A percentile compares a stretch with the other conserved stretches of the same genome.
Evolutionary conservation across 2,329 filamentous ascomycete species (phyloP).

Genomic region (Penicillium hordei): DNA sequence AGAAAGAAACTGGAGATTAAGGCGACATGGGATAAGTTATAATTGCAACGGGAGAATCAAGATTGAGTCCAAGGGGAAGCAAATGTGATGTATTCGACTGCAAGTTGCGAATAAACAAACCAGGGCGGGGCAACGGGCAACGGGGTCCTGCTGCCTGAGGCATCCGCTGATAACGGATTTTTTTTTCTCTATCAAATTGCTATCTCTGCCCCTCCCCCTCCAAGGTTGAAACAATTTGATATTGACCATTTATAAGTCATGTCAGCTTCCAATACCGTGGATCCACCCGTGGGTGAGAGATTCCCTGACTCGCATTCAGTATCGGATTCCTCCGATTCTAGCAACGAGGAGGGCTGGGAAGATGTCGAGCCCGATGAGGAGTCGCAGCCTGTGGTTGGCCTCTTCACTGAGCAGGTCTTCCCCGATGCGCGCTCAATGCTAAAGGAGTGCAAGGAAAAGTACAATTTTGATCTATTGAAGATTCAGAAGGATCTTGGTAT

Average conservation of each 20-base stretch:
- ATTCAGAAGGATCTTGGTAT: constrained; percentile 54
- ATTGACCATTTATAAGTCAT: constrained; percentile 18
- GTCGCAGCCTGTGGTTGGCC: constrained; percentile 63
- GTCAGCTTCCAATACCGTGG: constrained; percentile 30
- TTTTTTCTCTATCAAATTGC: constrained; percentile 21
- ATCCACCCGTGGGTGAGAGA: constrained; percentile 24
- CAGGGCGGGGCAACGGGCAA: constrained; percentile 26
- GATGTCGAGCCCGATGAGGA: constrained; percentile 64
- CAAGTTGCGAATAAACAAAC: constrained; percentile 27
- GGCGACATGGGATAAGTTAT: constrained; percentile 1
- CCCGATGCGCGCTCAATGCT: constrained; percentile 65
- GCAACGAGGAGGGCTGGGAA: constrained; percentile 56
- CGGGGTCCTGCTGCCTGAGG: constrained; percentile 18
- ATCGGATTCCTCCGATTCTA: constrained; percentile 48
- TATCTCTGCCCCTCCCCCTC: constrained; percentile 25
- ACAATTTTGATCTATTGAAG: constrained; percentile 66
- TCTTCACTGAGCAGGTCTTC: constrained; percentile 68
- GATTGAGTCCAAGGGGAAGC: background rate
- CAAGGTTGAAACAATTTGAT: background rate
- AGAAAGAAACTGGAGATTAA: constrained; percentile 14
- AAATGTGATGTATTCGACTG: constrained; percentile 17
- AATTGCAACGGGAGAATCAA: background rate
- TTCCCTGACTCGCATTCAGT: constrained; percentile 28
- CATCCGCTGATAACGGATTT: constrained; percentile 25
- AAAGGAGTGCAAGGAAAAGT: constrained; percentile 64